Evolutionary conservation across 306 rosid species (phyloP).

Genomic region (Aeschynomene evenia): DNA sequence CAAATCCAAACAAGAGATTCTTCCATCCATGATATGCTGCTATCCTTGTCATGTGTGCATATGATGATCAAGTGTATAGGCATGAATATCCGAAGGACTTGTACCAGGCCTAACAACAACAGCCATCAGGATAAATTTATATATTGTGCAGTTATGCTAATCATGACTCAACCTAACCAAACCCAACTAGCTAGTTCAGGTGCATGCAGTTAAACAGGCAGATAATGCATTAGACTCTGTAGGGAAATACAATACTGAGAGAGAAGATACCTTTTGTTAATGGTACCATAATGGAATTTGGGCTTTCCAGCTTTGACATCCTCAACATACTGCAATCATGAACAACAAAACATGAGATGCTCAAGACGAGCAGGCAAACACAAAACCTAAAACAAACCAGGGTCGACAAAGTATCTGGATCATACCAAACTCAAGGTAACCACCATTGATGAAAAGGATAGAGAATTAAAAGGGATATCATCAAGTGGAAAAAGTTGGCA

Average conservation of each 20-base stretch:
- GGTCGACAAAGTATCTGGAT: neutral
- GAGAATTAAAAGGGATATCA: constrained; percentile 79
- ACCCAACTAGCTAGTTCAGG: constrained; percentile 16
- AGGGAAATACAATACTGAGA: neutral
- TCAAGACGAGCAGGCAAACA: neutral
- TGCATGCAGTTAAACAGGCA: neutral
- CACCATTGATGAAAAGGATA: constrained; percentile 93
- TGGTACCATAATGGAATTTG: constrained; percentile 86
- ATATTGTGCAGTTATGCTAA: constrained; percentile 6
- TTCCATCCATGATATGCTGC: constrained; percentile 23
- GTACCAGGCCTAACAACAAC: constrained; percentile 83
- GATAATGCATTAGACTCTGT: neutral
- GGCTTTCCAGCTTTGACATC: constrained; percentile 72
- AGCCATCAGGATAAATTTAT: constrained; percentile 25
- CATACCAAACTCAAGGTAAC: constrained; percentile 89
- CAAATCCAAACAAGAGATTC: neutral
- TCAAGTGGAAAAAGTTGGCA: constrained; percentile 76
- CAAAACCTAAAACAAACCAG: constrained; percentile 17
- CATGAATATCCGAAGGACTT: constrained; percentile 88
- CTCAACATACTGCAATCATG: constrained; percentile 67
- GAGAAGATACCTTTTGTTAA: constrained; percentile 69
- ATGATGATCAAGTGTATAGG: constrained; percentile 81
- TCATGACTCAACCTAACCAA: constrained; percentile 14
- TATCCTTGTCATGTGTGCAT: constrained; percentile 59
- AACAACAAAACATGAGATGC: constrained; percentile 27